Conservation (phyloP, 495 filamentous ascomycete species). For the Hypoxylon crocopeplum region DNA sequence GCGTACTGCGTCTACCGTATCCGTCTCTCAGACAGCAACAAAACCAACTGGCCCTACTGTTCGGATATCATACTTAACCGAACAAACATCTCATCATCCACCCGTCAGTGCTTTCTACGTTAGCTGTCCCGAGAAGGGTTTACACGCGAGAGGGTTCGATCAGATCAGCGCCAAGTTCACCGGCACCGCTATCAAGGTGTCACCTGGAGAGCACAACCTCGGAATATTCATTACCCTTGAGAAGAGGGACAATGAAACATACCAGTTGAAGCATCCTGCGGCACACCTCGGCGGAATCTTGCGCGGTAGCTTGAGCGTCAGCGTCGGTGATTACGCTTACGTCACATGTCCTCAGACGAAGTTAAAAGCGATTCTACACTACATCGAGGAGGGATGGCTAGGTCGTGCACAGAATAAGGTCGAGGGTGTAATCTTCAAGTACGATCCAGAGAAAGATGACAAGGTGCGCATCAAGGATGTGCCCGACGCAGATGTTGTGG, state of each 20-base stretch:
- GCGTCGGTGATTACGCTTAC: conserved; percentile 86
- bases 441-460: conserved; percentile 81
- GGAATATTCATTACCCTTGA: conserved; percentile 93
- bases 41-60: conserved; percentile 62
- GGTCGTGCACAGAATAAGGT: conserved; percentile 89
- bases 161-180: conserved; percentile 98
- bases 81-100: conserved; percentile 98
- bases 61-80: conserved; percentile 89
- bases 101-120: conserved; percentile 96
- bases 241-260: conserved; percentile 82
- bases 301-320: conserved; percentile 80
- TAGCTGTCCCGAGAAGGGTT: conserved; percentile 88
- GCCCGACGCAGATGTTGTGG: conserved; percentile 79
- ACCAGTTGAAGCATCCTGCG: conserved; percentile 91
- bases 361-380: conserved; percentile 89
- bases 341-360: conserved; percentile 85
- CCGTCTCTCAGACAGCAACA: conserved; percentile 48
- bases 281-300: conserved; percentile 92
- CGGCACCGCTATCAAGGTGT: conserved; percentile 89
- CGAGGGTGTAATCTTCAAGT: conserved; percentile 88
- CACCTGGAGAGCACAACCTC: conserved; percentile 89
- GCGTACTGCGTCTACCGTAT: conserved; percentile 50
- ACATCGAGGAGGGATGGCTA: conserved; percentile 94
- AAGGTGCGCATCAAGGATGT: conserved; percentile 83
- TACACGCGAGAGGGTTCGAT: conserved; percentile 89